A percentile compares a stretch with the other conserved stretches of the same genome.
These are phyloP conservation scores for Plasmodium vivax DNA, from an alignment of 169 alveolate species.

Conservation along the genomic window DNA sequence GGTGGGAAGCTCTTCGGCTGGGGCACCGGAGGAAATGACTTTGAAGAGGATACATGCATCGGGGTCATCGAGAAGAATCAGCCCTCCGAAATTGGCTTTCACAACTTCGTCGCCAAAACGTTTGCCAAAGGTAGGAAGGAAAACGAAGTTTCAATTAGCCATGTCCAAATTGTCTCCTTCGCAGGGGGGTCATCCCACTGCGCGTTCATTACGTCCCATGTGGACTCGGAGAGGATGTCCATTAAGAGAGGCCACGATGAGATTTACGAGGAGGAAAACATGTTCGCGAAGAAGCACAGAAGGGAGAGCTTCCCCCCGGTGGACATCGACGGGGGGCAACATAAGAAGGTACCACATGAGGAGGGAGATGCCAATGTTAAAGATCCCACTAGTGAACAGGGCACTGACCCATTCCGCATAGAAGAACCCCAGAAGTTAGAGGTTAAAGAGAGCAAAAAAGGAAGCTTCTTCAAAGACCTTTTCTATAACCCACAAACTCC, in stretches of 20 bases:
- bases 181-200: slow-evolving; percentile 73
- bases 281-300: slow-evolving; percentile 21
- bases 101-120: slow-evolving; percentile 3
- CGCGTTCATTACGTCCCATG: slow-evolving; percentile 53
- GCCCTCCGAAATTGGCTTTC: slow-evolving; percentile 47
- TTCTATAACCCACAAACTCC: background rate
- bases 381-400: background rate
- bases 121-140: slow-evolving; percentile 3
- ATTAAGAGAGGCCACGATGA: slow-evolving; percentile 43
- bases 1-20: slow-evolving; percentile 58
- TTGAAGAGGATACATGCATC: slow-evolving; percentile 22
- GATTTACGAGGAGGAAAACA: background rate
- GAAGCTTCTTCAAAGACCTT: slow-evolving; percentile 6
- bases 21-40: slow-evolving; percentile 73
- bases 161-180: slow-evolving; percentile 24
- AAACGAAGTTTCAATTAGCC: background rate
- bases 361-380: background rate
- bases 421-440: background rate
- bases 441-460: background rate
- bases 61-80: slow-evolving; percentile 18
- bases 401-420: background rate
- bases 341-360: background rate
- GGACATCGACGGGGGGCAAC: background rate
- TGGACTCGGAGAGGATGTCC: slow-evolving; percentile 5
- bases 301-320: background rate